Percentiles rank a stretch among this genome's conserved stretches.
These are phyloP conservation scores for Coccomyxa sp. DNA, from an alignment of 139 green algal genomes.

Conservation along the genomic window DNA sequence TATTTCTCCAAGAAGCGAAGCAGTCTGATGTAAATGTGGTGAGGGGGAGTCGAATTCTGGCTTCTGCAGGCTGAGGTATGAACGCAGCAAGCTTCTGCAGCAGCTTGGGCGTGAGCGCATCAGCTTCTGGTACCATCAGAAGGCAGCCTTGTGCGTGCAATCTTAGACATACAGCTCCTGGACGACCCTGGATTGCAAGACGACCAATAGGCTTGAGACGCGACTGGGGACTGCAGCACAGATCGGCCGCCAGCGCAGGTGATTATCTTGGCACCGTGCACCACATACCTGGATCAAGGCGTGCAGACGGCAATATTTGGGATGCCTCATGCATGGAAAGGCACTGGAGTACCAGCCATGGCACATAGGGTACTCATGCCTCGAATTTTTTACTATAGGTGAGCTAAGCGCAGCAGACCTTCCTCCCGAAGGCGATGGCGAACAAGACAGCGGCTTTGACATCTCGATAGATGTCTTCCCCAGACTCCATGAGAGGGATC, in stretches of 20 bases:
- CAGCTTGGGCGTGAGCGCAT: not conserved
- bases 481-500: conserved; percentile 62
- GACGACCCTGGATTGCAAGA: not conserved
- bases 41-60: no score
- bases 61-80: no score
- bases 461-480: conserved; percentile 44
- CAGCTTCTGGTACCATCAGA: not conserved
- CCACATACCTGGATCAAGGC: not conserved
- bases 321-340: not conserved
- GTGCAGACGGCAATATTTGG: not conserved
- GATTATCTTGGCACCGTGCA: not conserved
- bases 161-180: not conserved
- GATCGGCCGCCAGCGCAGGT: not conserved
- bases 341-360: no score
- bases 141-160: not conserved
- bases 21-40: no score
- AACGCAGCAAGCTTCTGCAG: not conserved
- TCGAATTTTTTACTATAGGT: not conserved
- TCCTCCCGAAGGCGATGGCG: not conserved
- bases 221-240: not conserved
- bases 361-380: not conserved
- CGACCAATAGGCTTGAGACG: not conserved
- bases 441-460: not conserved
- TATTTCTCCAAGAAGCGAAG: no score
- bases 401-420: not conserved